A percentile compares a stretch with the other conserved stretches of the same genome.
Conservation (phyloP, 73 alveolate species). For the Paramecium pentaurelia region DNA sequence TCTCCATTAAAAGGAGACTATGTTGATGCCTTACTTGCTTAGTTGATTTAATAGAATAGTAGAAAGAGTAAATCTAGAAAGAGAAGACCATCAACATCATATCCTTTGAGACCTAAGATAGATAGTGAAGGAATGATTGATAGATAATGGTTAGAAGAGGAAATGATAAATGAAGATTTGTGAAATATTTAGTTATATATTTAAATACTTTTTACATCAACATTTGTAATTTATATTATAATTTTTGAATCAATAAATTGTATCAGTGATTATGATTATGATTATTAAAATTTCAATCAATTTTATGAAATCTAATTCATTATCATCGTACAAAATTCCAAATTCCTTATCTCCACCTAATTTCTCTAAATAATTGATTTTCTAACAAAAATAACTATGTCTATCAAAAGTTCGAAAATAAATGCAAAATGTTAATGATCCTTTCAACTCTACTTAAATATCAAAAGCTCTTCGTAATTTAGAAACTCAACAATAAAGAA, state of each 20-base stretch:
- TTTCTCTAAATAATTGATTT: background rate
- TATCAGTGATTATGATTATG: background rate
- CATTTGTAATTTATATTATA: background rate
- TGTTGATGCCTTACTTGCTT: slow-evolving; percentile 38
- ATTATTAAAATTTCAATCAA: background rate
- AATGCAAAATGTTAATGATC: background rate
- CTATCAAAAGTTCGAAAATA: background rate
- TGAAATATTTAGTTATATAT: background rate
- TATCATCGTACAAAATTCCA: background rate
- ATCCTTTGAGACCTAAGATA: slow-evolving; percentile 23
- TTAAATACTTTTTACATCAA: background rate
- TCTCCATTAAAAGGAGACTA: slow-evolving; percentile 5
- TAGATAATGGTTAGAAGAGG: slow-evolving; percentile 44
- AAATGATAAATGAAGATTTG: slow-evolving; percentile 26
- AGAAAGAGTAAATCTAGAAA: background rate
- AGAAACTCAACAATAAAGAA: background rate
- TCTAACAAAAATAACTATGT: background rate
- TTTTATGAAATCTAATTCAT: background rate
- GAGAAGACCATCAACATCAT: slow-evolving; percentile 24
- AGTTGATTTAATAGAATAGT: slow-evolving; percentile 13
- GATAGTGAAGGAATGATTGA: slow-evolving; percentile 46
- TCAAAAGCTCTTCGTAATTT: background rate
- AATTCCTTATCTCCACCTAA: background rate
- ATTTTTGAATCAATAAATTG: background rate
- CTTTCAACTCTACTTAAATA: background rate